These are phyloP conservation scores for Ilex aquifolium DNA, from an alignment of 257 asterid species.

Conservation along the genomic window DNA sequence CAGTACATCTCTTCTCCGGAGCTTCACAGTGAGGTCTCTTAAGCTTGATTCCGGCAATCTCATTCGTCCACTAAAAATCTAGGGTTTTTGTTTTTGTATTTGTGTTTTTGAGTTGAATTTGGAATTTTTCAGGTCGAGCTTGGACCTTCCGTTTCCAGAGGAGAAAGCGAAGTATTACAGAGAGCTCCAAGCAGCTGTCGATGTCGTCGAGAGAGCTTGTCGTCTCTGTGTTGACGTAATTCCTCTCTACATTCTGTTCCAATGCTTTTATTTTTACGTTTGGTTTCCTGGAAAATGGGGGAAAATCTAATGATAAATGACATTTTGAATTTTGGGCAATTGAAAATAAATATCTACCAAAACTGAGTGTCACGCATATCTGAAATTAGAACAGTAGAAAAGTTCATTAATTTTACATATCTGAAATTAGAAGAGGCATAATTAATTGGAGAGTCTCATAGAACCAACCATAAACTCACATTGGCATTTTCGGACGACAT, in stretches of 20 bases:
- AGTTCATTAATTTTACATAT: no score
- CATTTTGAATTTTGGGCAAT: no score
- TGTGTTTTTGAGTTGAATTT: conserved; percentile 2
- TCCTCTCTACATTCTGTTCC: not conserved
- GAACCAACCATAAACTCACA: no score
- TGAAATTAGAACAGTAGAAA: no score
- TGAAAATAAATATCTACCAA: no score
- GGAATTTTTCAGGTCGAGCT: conserved; percentile 45
- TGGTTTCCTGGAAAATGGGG: not conserved
- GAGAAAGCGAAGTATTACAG: conserved; percentile 53
- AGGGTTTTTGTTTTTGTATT: conserved; percentile 16
- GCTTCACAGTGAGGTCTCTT: not conserved
- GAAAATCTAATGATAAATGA: not conserved
- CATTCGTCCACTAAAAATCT: conserved; percentile 5
- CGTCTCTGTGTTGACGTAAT: conserved; percentile 80
- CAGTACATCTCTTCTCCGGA: conserved; percentile 31
- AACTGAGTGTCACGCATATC: no score
- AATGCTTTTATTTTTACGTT: not conserved
- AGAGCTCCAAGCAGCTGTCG: conserved; percentile 71
- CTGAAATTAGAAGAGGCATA: no score
- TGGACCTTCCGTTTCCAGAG: conserved; percentile 53
- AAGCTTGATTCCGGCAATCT: not conserved
- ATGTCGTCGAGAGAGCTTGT: conserved; percentile 86
- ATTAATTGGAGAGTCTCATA: no score
- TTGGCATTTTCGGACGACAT: no score